A percentile compares a stretch with the other conserved stretches of the same genome.
Conservation (phyloP, 2,329 filamentous ascomycete genomes). For the Camptophora hylomeconis region DNA sequence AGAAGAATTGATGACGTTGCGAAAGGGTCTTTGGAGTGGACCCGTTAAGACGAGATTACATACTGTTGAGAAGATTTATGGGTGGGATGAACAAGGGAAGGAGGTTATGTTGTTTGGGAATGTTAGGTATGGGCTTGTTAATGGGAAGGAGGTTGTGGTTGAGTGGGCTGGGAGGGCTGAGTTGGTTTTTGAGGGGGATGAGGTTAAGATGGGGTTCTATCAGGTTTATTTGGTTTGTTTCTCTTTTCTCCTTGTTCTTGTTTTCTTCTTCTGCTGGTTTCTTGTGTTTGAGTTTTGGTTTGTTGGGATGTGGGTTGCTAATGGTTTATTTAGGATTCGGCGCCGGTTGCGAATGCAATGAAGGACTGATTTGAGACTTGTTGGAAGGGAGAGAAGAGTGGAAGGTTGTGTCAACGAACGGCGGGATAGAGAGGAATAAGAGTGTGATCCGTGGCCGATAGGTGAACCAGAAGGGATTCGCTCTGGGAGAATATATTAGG, state of each 20-base stretch:
- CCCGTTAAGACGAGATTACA: slow-evolving; percentile 36
- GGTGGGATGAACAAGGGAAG: slow-evolving; percentile 29
- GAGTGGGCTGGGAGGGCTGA: slow-evolving; percentile 38
- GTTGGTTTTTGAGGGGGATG: slow-evolving; percentile 12
- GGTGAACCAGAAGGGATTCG: too few relatives aligned
- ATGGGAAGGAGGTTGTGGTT: slow-evolving; percentile 31
- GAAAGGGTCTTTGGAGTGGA: slow-evolving; percentile 37
- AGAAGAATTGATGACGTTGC: slow-evolving; percentile 37
- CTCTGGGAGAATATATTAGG: too few relatives aligned
- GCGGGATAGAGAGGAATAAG: too few relatives aligned
- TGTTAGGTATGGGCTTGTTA: slow-evolving; percentile 40
- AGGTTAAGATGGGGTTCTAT: slow-evolving; percentile 18
- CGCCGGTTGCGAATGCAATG: slow-evolving; percentile 3
- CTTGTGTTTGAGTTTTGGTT: too few relatives aligned
- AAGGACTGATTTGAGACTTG: too few relatives aligned
- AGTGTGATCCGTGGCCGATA: too few relatives aligned
- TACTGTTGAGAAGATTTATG: slow-evolving; percentile 33
- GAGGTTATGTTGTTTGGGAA: slow-evolving; percentile 43
- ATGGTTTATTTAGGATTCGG: too few relatives aligned
- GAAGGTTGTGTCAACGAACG: too few relatives aligned
- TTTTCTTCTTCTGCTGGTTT: too few relatives aligned
- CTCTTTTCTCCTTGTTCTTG: too few relatives aligned
- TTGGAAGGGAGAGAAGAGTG: too few relatives aligned
- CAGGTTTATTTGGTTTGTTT: slow-evolving; percentile 19
- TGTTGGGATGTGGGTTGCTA: too few relatives aligned